Evolutionary conservation across 352 stramenopile genomes (phyloP).

Genomic region (Phytophthora cactorum): DNA sequence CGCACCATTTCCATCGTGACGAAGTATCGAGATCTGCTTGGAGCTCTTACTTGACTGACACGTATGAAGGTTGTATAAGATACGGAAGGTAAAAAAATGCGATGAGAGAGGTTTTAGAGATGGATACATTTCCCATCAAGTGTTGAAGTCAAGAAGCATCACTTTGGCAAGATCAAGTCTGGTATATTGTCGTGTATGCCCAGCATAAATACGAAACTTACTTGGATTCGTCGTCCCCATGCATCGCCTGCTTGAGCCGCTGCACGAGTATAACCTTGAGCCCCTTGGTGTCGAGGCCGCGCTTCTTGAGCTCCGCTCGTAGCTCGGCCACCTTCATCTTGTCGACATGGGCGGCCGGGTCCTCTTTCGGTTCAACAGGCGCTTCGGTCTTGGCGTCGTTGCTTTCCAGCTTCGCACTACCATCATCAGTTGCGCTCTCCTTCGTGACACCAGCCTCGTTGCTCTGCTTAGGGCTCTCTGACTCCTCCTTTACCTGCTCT

Average conservation of each 20-base stretch:
- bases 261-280: conserved; percentile 71
- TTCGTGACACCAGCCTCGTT: conserved; percentile 14
- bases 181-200: conserved; percentile 29
- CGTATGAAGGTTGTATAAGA: conserved; percentile 28
- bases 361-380: conserved; percentile 7
- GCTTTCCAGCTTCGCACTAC: conserved; percentile 7
- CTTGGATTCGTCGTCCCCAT: conserved; percentile 36
- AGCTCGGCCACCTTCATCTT: conserved; percentile 75
- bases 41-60: conserved; percentile 39
- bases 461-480: conserved; percentile 9
- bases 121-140: conserved; percentile 12
- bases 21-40: conserved; percentile 32
- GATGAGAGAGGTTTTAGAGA: neutral
- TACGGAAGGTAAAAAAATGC: conserved; percentile 4
- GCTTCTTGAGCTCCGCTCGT: conserved; percentile 68
- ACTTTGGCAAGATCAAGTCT: conserved; percentile 3
- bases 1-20: conserved; percentile 52
- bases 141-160: neutral
- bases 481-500: conserved; percentile 19
- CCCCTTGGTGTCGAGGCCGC: conserved; percentile 73
- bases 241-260: conserved; percentile 62
- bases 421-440: conserved; percentile 6
- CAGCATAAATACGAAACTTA: conserved; percentile 53
- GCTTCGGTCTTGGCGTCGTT: neutral
- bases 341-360: conserved; percentile 34